Conservation (phyloP, 176 grass and related monocot genomes). For the Coix lacrymajobi region DNA sequence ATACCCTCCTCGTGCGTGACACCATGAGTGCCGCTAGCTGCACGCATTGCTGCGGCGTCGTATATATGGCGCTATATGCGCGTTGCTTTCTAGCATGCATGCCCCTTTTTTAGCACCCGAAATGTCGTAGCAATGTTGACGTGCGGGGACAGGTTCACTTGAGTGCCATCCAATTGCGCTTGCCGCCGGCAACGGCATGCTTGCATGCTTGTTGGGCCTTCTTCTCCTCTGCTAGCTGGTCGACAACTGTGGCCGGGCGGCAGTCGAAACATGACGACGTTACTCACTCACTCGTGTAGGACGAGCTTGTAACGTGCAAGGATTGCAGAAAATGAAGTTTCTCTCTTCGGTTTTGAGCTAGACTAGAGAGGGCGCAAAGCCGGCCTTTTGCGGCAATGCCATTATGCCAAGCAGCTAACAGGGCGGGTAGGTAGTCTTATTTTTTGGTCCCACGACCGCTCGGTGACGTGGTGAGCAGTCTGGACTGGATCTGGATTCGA, state of each 20-base stretch:
- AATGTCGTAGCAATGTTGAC: conserved; percentile 28
- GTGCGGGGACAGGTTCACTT: not conserved
- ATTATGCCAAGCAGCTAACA: too few relatives aligned
- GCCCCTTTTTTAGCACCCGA: not conserved
- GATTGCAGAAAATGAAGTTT: too few relatives aligned
- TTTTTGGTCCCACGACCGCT: too few relatives aligned
- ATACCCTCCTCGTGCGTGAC: not conserved
- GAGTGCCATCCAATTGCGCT: too few relatives aligned
- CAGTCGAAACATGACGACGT: not conserved
- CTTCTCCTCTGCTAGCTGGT: not conserved
- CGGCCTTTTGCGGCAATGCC: too few relatives aligned
- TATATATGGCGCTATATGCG: not conserved
- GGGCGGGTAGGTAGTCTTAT: too few relatives aligned
- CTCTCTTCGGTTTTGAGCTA: too few relatives aligned
- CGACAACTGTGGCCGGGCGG: not conserved
- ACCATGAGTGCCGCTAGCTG: not conserved
- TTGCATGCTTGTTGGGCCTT: not conserved
- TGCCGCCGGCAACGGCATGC: conserved; percentile 4
- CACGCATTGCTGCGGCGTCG: not conserved
- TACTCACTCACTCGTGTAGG: not conserved
- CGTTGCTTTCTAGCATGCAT: not conserved
- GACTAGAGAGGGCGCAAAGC: too few relatives aligned
- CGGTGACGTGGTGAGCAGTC: conserved; percentile 8
- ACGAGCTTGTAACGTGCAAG: not conserved
- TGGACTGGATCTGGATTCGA: not conserved